Evolutionary conservation across 1,139 yeast species (phyloP).

Genomic region (Magnusiomyces suaveolens): DNA sequence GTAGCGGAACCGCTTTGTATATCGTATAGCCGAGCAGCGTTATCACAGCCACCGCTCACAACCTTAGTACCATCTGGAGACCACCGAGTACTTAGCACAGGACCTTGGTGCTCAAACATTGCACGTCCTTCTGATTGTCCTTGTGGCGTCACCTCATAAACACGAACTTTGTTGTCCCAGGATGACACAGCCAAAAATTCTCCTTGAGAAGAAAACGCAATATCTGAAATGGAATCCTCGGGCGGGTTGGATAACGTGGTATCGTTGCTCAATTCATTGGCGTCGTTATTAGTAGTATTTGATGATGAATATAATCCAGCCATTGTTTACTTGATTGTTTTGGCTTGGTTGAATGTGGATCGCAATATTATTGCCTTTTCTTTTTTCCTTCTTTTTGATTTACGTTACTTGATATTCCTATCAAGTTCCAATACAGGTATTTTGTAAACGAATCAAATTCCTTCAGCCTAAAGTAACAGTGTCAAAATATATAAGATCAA

Average conservation of each 20-base stretch:
- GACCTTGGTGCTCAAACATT: slow-evolving; percentile 79
- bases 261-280: slow-evolving; percentile 55
- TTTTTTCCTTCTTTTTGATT: too few relatives aligned
- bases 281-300: too few relatives aligned
- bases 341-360: too few relatives aligned
- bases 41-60: slow-evolving; percentile 88
- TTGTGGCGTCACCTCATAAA: slow-evolving; percentile 71
- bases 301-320: not conserved
- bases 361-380: too few relatives aligned
- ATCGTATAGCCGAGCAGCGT: slow-evolving; percentile 77
- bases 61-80: slow-evolving; percentile 79
- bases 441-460: too few relatives aligned
- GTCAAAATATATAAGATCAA: too few relatives aligned
- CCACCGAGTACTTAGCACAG: slow-evolving; percentile 79
- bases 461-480: too few relatives aligned
- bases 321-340: not conserved
- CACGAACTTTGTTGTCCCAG: slow-evolving; percentile 93
- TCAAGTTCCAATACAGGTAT: too few relatives aligned
- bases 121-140: slow-evolving; percentile 76
- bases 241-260: slow-evolving; percentile 76
- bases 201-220: slow-evolving; percentile 86
- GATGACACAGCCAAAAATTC: slow-evolving; percentile 73
- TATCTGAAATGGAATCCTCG: slow-evolving; percentile 81
- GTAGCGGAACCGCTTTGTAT: slow-evolving; percentile 70
- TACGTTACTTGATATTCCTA: too few relatives aligned